Conservation (phyloP, 2,329 filamentous ascomycete species). For the Colletotrichum melonis region DNA sequence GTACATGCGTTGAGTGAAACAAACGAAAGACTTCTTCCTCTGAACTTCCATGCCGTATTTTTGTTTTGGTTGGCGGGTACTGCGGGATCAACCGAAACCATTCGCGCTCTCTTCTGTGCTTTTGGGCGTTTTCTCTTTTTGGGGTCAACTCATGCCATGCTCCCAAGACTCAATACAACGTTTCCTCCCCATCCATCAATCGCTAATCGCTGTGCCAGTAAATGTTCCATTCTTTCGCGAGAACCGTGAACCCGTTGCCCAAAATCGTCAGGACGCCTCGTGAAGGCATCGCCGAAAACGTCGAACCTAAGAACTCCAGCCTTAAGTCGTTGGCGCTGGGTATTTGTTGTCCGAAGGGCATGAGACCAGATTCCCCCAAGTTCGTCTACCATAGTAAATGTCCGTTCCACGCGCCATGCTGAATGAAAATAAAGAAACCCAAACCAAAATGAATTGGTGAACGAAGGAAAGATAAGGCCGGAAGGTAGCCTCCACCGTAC, state of each 20-base stretch:
- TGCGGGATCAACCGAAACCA: constrained; percentile 21
- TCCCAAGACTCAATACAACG: constrained; percentile 28
- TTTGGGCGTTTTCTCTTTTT: constrained; percentile 30
- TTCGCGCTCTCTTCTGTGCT: constrained; percentile 33
- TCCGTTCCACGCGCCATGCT: constrained; percentile 35
- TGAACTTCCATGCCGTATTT: constrained; percentile 7
- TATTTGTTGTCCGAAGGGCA: constrained; percentile 28
- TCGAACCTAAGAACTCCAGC: constrained; percentile 33
- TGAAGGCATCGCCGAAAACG: constrained; percentile 26
- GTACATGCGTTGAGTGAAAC: constrained; percentile 12
- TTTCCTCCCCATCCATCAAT: constrained; percentile 16
- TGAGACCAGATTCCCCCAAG: constrained; percentile 22
- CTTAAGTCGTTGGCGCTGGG: constrained; percentile 24
- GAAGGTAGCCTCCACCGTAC: neutral
- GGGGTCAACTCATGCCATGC: constrained; percentile 27
- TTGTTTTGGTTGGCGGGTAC: neutral
- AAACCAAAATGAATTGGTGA: constrained; percentile 11
- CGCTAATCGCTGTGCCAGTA: constrained; percentile 27
- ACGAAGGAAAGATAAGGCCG: constrained; percentile 10
- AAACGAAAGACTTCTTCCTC: neutral
- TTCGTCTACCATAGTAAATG: constrained; percentile 32
- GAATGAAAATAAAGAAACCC: constrained; percentile 33
- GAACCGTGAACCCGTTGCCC: constrained; percentile 14
- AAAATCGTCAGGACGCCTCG: constrained; percentile 27
- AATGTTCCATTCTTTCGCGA: constrained; percentile 25